Evolutionary conservation across 176 grass and related monocot genomes (phyloP), one percentile per base, ranked within the genome.

Genomic region (Eleusine coracana): DNA sequence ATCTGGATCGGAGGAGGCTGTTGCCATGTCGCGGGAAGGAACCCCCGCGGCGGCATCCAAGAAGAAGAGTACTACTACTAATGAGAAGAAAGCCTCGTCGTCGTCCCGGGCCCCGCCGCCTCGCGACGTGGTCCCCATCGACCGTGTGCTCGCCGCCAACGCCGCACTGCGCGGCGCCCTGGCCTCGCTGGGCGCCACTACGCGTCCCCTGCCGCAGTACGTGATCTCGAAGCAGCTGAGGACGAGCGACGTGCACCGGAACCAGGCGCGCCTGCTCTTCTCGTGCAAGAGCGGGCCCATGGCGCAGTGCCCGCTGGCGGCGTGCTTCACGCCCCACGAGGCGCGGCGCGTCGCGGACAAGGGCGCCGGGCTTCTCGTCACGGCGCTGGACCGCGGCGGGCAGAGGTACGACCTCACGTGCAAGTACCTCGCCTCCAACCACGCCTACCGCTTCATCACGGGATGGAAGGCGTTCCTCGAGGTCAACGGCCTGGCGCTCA

Each of bases 321-420:
- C 6, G 13, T 42, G 58, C n/a, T 44, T 77, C 38, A 77, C 74
- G 3, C 7, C 17, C 6, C 12, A 5, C 6, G 74, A 77, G 74
- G 16, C 15, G 55, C 0, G 0, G 39, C 59, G 15, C n/a, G 74
- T 77, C n/a, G 0, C 0, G 38, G 38, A 77, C 55, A 41, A 28
- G 11, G 3, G 3, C 0, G 31, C 0, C 11, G 74, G 74, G 12
- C 37, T 77, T 39, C 74, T 77, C 74, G 74, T 77, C n/a, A 18
- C 38, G 11, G 74, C 74, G 37, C 7, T 76, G 54, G 74, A 76
- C 74, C 36, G 54, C 15, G 12, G 0, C 56, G 74, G 74, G 13
- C 56, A 55, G 38, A 44, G 74, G n/a, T 62, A 77, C 74, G 14
- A 29, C 56, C 55, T 77, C 74, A 29, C 6, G 1, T 77, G 74